Base-by-base conservation (phyloP, 768 basidiomycete genomes). In the Hemileccinum rubropunctum region DNA sequence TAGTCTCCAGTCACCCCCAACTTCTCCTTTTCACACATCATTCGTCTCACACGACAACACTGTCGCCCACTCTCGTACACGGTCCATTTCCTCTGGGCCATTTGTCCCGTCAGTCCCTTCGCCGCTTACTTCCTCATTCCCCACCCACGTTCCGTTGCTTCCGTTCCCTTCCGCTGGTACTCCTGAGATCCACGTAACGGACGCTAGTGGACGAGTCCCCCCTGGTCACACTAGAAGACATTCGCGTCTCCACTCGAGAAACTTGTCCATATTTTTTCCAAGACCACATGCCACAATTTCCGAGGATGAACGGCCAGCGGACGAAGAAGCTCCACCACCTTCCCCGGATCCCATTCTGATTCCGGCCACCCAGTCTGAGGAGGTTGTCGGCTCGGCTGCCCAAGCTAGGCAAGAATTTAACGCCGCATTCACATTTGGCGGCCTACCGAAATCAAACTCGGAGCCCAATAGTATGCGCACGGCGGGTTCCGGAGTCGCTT, bases 221-320 rank as follows among this genome's bases (percentile, higher is more conserved):
- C 67, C 64, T 20, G 51, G 63, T 18, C 68, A 69, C 9, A 65
- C 47, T n/a, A 63, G 75, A 39, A 58, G 76, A 38, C 91, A 93
- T 66, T 70, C 81, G 4, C 79, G 91, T 2, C 73, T 95, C 15
- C 93, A 97, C 63, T 94, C 93, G 0, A 82, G 93, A 40, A 98
- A 98, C 61, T 73, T 97, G 3, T 95, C 92, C 1, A 75, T 95
- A 15, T 95, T 86, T 76, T 97, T 97, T 59, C 94, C 94, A 14
- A 80, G 84, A 30, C 79, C 83, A 0, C 71, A 77, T 0, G 73
- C 77, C 8, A 74, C 82, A 13, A 90, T 89, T 38, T 75, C 81
- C 4, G 86, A 91, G 65, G 85, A 88, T 60, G 83, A 81, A 28
- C 59, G 77, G 4, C 71, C 60, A 11, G 55, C 65, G 8, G 76